phyloP scores from a whole-genome alignment of 2,329 filamentous ascomycete genomes.

The Xylaria multiplex region DNA sequence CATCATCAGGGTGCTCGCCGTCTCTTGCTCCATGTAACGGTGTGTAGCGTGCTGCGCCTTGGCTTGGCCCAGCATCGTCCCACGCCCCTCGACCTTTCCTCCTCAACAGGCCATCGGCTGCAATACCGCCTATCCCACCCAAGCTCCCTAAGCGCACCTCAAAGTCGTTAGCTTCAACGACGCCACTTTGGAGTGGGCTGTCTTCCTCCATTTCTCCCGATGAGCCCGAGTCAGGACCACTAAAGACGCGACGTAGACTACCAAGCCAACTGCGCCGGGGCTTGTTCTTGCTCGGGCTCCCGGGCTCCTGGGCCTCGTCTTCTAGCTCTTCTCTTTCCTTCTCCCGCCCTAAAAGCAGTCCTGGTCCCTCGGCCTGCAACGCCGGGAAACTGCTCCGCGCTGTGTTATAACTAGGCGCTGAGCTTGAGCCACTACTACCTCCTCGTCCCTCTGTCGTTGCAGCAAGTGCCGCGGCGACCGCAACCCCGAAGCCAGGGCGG shows the following conservation, averaged over 20 bases:
- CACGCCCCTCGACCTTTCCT: conserved; percentile 66
- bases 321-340: conserved; percentile 43
- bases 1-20: conserved; percentile 71
- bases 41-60: conserved; percentile 46
- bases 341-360: conserved; percentile 53
- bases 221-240: conserved; percentile 48
- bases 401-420: conserved; percentile 60
- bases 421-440: conserved; percentile 52
- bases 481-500: conserved; percentile 50
- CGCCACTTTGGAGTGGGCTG: conserved; percentile 48
- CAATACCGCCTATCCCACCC: conserved; percentile 58
- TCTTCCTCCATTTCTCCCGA: conserved; percentile 41
- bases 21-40: conserved; percentile 19
- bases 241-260: conserved; percentile 72
- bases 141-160: conserved; percentile 51
- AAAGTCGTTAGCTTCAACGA: conserved; percentile 54
- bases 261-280: conserved; percentile 72
- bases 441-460: conserved; percentile 45
- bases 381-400: conserved; percentile 63
- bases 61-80: conserved; percentile 54
- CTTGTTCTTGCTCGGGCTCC: conserved; percentile 68
- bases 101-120: conserved; percentile 57
- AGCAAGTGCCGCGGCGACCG: conserved; percentile 44
- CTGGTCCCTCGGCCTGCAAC: conserved; percentile 64
- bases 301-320: conserved; percentile 50